phyloP scores from a whole-genome alignment of 805 yeast genomes.

The Schizosaccharomyces pombe region DNA sequence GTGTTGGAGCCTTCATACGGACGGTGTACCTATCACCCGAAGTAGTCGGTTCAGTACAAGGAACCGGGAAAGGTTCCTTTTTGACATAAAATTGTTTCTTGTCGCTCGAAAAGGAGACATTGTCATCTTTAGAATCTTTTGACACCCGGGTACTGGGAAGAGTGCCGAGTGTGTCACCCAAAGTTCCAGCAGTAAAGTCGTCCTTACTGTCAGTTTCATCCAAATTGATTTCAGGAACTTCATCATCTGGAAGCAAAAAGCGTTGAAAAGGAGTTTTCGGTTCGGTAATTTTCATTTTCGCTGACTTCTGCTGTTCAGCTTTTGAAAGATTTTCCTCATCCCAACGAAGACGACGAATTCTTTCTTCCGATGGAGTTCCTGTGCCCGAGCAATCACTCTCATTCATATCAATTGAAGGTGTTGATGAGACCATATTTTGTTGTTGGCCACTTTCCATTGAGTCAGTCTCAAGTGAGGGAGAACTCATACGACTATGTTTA shows the following conservation, averaged over 20 bases:
- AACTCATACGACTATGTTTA: not conserved
- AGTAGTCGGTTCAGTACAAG: not conserved
- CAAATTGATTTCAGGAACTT: not conserved
- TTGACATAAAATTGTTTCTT: too few species aligned
- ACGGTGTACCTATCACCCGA: not conserved
- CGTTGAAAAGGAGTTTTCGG: constrained; percentile 87
- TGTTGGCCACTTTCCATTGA: too few species aligned
- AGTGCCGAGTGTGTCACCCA: not conserved
- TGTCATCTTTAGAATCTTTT: not conserved
- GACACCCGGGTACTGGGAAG: not conserved
- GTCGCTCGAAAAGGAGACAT: not conserved
- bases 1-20: too few species aligned
- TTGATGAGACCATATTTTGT: not conserved
- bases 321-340: constrained; percentile 52
- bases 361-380: not conserved
- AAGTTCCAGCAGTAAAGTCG: not conserved
- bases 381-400: not conserved
- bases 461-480: not conserved
- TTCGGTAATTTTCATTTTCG: constrained; percentile 71
- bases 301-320: constrained; percentile 49
- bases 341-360: constrained; percentile 28
- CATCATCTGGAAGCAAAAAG: not conserved
- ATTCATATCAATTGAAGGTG: not conserved
- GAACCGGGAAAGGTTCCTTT: not conserved
- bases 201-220: not conserved